Evolutionary conservation across 371 early-diverging fungal genomes (phyloP), one percentile per base, ranked within the genome.

Genomic region (Mucor piriformis): DNA sequence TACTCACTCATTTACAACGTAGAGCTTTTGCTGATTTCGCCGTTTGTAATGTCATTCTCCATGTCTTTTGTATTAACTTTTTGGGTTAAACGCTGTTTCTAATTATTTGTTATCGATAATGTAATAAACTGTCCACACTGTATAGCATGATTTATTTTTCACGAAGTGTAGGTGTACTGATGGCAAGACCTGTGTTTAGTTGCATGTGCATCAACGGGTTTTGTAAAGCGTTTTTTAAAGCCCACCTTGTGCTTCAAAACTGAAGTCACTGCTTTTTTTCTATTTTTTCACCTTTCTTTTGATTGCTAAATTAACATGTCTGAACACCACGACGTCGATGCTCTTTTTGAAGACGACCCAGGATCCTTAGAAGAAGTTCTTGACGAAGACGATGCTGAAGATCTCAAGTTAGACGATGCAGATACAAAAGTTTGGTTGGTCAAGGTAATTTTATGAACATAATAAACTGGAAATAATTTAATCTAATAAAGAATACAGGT

Each of bases 361-460:
- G 86, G 82, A 38, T 75, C 78, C 4, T 61, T 72, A 29, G 79
- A 73, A 37, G 73, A 67, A 21, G 71, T 83, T 6, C 65, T 77
- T 37, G 83, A 81, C 50, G 85, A 84, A 57, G 90, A 92, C 33
- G 91, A 90, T 46, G 82, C 77, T 3, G 92, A 89, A 12, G 91
- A 92, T 50, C 73, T 92, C 13, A 81, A 85, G 51, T 61, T 91
- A 57, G 74, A 85, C 35, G 81, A 83, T 40, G 72, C 85, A 6
- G 85, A 95, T 10, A 95, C 94, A 38, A 96, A 95, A 71, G 92
- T 95, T 71, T 64, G 52, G 49, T n/a, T 44, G 38, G 35, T 58
- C 3, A 55, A 59, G 12, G 50, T 42, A 46, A 48, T 52, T 18
- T 18, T 2, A n/a, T 21, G 23, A 50, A 33, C 10, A 12, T 46